phyloP scores from a whole-genome alignment of 768 basidiomycete genomes.

The Termitomyces sp. region DNA sequence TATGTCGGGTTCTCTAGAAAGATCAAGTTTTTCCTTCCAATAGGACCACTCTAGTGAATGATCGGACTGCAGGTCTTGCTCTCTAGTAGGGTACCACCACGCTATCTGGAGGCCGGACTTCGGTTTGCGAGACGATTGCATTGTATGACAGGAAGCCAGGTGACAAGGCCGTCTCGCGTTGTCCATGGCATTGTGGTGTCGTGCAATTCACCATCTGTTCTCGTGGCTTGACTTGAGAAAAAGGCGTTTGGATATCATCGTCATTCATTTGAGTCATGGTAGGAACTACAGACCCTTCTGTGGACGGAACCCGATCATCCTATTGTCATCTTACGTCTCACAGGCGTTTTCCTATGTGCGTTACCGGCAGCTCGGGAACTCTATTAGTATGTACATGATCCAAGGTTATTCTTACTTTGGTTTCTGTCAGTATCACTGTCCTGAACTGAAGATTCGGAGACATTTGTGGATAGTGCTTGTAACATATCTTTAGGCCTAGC shows the following conservation, averaged over 20 bases:
- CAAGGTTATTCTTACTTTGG: conserved; percentile 42
- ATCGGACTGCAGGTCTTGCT: no score
- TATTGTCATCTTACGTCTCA: conserved; percentile 67
- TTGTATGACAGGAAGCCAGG: background rate
- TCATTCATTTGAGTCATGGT: background rate
- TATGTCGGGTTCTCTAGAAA: background rate
- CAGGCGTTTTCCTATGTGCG: conserved; percentile 79
- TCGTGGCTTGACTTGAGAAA: background rate
- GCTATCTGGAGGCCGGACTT: background rate
- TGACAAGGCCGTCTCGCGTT: background rate
- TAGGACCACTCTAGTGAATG: background rate
- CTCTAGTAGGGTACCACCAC: background rate
- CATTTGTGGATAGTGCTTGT: background rate
- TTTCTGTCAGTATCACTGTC: background rate
- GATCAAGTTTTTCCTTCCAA: background rate
- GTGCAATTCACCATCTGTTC: background rate
- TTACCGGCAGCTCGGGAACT: conserved; percentile 81
- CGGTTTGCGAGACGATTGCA: background rate
- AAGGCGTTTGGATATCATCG: background rate
- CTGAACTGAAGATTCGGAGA: background rate
- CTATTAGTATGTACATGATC: conserved; percentile 78
- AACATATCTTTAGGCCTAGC: background rate
- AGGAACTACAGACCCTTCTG: conserved; percentile 39
- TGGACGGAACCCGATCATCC: conserved; percentile 94
- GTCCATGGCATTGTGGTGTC: background rate